Evolutionary conservation across 805 yeast species (phyloP), one percentile per base, ranked within the genome.

Genomic region (Starmerella sp.): DNA sequence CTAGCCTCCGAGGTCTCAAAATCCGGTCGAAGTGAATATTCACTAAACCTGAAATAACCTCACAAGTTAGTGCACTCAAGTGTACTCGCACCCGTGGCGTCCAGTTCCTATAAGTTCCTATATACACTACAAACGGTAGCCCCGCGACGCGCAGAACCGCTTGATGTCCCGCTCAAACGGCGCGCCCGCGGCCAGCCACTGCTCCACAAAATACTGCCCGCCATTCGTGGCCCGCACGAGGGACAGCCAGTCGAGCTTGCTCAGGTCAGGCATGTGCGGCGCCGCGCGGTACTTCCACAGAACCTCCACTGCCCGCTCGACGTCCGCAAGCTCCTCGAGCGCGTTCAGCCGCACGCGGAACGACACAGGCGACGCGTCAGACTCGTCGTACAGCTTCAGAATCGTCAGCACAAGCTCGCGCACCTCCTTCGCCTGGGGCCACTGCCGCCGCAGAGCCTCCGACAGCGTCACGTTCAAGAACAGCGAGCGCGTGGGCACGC

Each of bases 301-400:
- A 22, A 32, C 43, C 5, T n/a, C 14, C 2, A 56, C 36, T 1
- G 56, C 38, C 8, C 37, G 43, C 17, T 37, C 54, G 31, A 49
- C 55, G n/a, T 53, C 54, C 13, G 48, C n/a, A 11, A 60, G 51
- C 17, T 7, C 6, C 38, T 57, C 60, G 3, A 59, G 43, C 2
- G 66, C 56, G 39, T 62, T 62, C 17, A 63, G 60, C 8, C 60
- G 54, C 30, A 63, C 66, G 10, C 66, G 56, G 36, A 42, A 53
- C 10, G 64, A 54, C 28, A 58, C 60, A 4, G 54, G 54, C 14
- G 50, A 35, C 9, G 9, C 29, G 13, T 44, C 52, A 11, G 54
- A 48, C 8, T 48, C 55, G 4, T 49, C 59, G 37, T 59, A 60
- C 42, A 57, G 57, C n/a, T 22, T 37, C 32, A 59, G 37, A 5